Base-by-base conservation (phyloP, 129 eudicot species). In the Chrysanthemum lavandulifolium region DNA sequence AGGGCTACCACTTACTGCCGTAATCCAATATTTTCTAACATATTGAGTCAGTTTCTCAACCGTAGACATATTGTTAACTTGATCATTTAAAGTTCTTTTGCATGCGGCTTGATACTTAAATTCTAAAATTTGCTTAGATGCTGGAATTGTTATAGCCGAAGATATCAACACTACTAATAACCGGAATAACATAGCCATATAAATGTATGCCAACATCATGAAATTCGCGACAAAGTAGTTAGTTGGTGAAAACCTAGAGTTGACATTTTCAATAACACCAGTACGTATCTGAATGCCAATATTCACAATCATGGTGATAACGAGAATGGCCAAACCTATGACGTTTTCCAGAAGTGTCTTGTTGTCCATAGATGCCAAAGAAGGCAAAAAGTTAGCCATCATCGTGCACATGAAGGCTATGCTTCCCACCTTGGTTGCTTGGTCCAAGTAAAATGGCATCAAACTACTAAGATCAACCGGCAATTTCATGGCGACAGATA, bases 271-370 rank as follows among this genome's bases (percentile, higher is more conserved):
- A 60, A 80, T 61, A 23, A 61, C 73, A 16, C 77, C 68, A 0
- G 80, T 80, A 45, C 2, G 3, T 3, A 67, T 58, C 25, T 86
- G 69, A 9, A 86, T 83, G 23, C 33, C 48, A 1, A 71, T 25
- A 78, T 83, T 83, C 2, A 50, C 81, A 18, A 56, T 13, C 2
- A 77, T 48, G 5, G 87, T 83, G 55, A 78, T 63, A 2, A 80
- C 79, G 1, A 86, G 75, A 68, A 86, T 80, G 8, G 67, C 81
- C 65, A 86, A 62, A 56, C 83, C 91, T 18, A 50, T 57, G 49
- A 67, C 65, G 47, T 80, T 83, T 47, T 60, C 64, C 2, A 74
- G 50, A 31, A 19, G 73, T 19, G 80, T 79, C 13, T 50, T 71
- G 31, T 77, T 64, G 48, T 65, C 66, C 83, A 83, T 77, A 40